Evolutionary conservation across 108 stramenopile species (phyloP).

Genomic region (Schizochytrium sp.): DNA sequence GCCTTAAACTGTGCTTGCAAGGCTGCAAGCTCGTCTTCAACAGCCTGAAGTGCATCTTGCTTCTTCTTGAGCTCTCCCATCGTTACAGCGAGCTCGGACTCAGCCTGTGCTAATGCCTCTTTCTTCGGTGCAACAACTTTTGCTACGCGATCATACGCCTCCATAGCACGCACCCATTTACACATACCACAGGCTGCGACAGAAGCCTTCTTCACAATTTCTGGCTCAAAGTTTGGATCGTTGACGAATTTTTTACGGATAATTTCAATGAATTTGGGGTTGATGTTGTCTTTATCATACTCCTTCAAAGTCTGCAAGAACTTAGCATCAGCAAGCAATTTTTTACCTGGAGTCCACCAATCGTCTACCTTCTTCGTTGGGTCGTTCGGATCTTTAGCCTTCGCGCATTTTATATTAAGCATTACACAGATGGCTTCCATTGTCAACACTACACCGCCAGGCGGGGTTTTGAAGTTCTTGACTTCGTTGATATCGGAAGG

Average conservation of each 20-base stretch:
- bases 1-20: conserved; percentile 72
- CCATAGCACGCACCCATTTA: conserved; percentile 81
- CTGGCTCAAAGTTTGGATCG: conserved; percentile 74
- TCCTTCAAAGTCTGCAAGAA: conserved; percentile 77
- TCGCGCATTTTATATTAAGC: conserved; percentile 74
- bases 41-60: conserved; percentile 74
- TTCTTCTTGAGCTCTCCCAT: conserved; percentile 73
- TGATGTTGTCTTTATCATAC: conserved; percentile 77
- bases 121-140: conserved; percentile 80
- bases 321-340: conserved; percentile 72
- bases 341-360: conserved; percentile 79
- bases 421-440: conserved; percentile 78
- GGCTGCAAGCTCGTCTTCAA: conserved; percentile 75
- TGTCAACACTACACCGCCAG: conserved; percentile 70
- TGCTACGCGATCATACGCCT: conserved; percentile 76
- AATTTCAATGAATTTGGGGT: conserved; percentile 70
- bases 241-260: conserved; percentile 73
- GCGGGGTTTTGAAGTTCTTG: conserved; percentile 77
- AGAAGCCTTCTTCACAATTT: conserved; percentile 75
- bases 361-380: conserved; percentile 78
- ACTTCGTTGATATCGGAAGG: conserved; percentile 76
- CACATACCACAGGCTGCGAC: conserved; percentile 79
- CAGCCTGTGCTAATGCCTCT: conserved; percentile 75
- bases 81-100: conserved; percentile 72
- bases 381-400: conserved; percentile 78